These are phyloP conservation scores for Cladosporium sp. DNA, from an alignment of 2,329 filamentous ascomycete species.

Conservation along the genomic window DNA sequence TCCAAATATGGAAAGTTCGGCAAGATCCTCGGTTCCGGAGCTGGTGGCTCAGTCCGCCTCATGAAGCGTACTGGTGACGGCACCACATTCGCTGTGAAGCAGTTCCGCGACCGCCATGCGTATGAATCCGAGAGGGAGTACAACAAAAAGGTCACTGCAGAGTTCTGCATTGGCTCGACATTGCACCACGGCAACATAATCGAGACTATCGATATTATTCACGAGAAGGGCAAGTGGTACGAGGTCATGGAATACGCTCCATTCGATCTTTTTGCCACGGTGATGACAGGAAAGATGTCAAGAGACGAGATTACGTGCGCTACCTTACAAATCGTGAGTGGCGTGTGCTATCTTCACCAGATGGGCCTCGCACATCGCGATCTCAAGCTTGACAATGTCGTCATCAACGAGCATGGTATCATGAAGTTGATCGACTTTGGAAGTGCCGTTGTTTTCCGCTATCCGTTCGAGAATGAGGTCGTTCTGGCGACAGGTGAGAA, in stretches of 20 bases:
- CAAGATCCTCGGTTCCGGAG: constrained; percentile 88
- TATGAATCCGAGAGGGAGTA: constrained; percentile 96
- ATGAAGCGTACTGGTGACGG: constrained; percentile 93
- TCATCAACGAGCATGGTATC: constrained; percentile 92
- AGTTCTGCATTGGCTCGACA: constrained; percentile 97
- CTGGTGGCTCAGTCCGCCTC: constrained; percentile 88
- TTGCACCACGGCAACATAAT: constrained; percentile 98
- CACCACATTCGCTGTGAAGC: constrained; percentile 95
- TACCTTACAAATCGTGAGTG: constrained; percentile 91
- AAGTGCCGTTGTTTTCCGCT: constrained; percentile 93
- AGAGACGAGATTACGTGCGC: constrained; percentile 87
- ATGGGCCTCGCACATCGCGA: constrained; percentile 95
- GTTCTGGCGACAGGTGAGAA: constrained; percentile 75
- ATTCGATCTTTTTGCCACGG: constrained; percentile 92
- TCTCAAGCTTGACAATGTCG: constrained; percentile 95
- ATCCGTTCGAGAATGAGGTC: constrained; percentile 90
- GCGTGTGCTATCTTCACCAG: constrained; percentile 90
- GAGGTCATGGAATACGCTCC: constrained; percentile 99
- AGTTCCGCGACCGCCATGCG: constrained; percentile 86
- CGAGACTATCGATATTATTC: constrained; percentile 93
- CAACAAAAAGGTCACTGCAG: constrained; percentile 95
- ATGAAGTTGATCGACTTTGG: constrained; percentile 99
- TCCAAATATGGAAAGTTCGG: constrained; percentile 96
- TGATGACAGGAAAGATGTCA: constrained; percentile 98
- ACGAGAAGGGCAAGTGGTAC: constrained; percentile 92